Conservation (phyloP, 495 filamentous ascomycete species). For the Amniculicola lignicola region DNA sequence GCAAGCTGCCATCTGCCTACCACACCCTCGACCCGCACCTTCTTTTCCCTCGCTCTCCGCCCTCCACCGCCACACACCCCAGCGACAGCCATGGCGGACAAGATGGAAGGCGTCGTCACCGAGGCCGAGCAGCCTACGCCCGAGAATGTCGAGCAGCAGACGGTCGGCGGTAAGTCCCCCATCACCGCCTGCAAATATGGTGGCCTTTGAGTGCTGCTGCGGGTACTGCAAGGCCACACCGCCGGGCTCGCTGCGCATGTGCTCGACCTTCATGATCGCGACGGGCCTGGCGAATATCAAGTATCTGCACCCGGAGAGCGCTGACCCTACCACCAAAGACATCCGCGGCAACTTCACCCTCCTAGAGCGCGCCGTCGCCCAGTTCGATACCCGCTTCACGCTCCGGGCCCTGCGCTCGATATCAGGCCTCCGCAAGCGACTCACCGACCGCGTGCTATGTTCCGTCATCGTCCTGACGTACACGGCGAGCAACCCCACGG, state of each 20-base stretch:
- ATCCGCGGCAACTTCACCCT: conserved; percentile 91
- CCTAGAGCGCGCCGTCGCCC: conserved; percentile 83
- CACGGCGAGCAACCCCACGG: conserved; percentile 59
- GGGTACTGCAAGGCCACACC: conserved; percentile 6
- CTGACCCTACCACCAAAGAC: conserved; percentile 53
- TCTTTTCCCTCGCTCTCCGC: too few species aligned
- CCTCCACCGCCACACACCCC: background rate
- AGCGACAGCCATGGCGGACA: conserved; percentile 40
- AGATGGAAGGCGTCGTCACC: conserved; percentile 43
- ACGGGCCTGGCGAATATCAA: conserved; percentile 18
- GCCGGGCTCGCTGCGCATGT: conserved; percentile 18
- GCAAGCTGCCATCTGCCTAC: background rate
- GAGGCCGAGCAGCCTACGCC: conserved; percentile 22
- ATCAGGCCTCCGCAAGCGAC: conserved; percentile 87
- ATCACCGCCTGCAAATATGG: conserved; percentile 12
- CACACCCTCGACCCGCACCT: conserved; percentile 7
- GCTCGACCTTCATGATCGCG: conserved; percentile 21
- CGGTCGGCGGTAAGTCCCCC: conserved; percentile 29
- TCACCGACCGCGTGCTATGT: conserved; percentile 49
- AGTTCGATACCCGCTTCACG: conserved; percentile 94
- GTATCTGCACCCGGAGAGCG: conserved; percentile 23
- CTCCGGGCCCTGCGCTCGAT: conserved; percentile 91
- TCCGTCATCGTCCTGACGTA: conserved; percentile 75
- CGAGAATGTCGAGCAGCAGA: conserved; percentile 34
- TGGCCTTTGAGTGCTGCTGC: conserved; percentile 23